Evolutionary conservation across 176 grass and related monocot species (phyloP).

Genomic region (Eragrostis curvula): DNA sequence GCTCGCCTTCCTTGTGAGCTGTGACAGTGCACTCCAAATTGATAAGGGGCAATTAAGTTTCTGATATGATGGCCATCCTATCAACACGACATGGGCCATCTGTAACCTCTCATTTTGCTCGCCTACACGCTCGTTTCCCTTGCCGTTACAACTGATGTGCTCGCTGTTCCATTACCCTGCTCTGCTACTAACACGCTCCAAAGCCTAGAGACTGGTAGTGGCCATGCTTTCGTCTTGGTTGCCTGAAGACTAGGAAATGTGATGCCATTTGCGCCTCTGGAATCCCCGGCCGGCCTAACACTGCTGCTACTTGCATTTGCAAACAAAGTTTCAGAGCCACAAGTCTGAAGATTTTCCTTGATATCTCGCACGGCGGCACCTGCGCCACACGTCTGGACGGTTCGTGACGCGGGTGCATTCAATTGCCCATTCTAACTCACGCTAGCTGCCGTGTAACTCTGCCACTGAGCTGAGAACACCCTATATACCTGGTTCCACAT

Average conservation of each 20-base stretch:
- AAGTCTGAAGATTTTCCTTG: conserved; percentile 21
- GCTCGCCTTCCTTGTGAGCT: background rate
- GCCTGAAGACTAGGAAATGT: conserved; percentile 36
- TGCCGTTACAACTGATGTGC: background rate
- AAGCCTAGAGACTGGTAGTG: conserved; percentile 7
- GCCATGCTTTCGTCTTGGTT: conserved; percentile 19
- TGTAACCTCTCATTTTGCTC: background rate
- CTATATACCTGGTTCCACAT: background rate
- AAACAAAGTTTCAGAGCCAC: conserved; percentile 14
- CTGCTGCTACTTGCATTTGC: background rate
- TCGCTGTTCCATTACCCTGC: conserved; percentile 18
- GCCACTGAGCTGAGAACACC: background rate
- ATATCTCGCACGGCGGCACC: conserved; percentile 9
- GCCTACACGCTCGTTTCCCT: background rate
- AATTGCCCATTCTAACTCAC: conserved; percentile 24
- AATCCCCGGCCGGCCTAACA: conserved; percentile 32
- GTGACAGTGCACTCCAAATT: background rate
- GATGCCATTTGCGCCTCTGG: background rate
- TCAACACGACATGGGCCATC: background rate
- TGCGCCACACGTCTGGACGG: conserved; percentile 18
- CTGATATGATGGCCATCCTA: conserved; percentile 12
- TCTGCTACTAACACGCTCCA: background rate
- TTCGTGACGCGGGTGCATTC: conserved; percentile 23
- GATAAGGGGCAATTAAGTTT: background rate
- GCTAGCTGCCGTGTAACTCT: background rate